Conservation (phyloP, 2,329 filamentous ascomycete species). For the Arthroderma uncinatum region DNA sequence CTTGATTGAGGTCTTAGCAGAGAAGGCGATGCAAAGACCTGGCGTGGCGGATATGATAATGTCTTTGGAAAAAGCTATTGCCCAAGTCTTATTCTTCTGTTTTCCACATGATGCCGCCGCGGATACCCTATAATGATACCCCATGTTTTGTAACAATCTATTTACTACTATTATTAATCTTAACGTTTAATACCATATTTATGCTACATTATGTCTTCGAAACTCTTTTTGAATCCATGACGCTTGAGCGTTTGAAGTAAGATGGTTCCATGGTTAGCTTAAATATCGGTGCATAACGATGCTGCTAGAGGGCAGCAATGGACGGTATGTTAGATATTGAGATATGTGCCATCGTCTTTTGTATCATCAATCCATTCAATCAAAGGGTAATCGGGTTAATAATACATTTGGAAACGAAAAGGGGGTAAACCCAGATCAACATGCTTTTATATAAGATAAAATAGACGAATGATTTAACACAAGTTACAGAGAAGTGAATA, state of each 20-base stretch:
- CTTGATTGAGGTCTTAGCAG: too few relatives aligned
- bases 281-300: too few relatives aligned
- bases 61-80: background rate
- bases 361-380: background rate
- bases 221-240: too few relatives aligned
- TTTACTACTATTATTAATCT: background rate
- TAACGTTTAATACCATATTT: background rate
- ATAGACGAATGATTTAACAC: background rate
- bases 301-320: too few relatives aligned
- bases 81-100: background rate
- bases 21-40: too few relatives aligned
- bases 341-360: background rate
- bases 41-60: too few relatives aligned
- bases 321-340: too few relatives aligned
- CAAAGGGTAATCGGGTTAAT: background rate
- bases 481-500: background rate
- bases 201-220: too few relatives aligned
- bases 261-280: too few relatives aligned
- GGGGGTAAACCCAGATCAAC: background rate
- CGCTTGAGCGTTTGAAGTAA: too few relatives aligned
- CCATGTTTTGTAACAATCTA: background rate
- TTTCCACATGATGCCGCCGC: background rate
- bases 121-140: background rate
- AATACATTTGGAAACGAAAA: background rate
- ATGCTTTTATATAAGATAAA: background rate